Conservation (phyloP, 768 basidiomycete species). For the Mrakia blollopis region DNA sequence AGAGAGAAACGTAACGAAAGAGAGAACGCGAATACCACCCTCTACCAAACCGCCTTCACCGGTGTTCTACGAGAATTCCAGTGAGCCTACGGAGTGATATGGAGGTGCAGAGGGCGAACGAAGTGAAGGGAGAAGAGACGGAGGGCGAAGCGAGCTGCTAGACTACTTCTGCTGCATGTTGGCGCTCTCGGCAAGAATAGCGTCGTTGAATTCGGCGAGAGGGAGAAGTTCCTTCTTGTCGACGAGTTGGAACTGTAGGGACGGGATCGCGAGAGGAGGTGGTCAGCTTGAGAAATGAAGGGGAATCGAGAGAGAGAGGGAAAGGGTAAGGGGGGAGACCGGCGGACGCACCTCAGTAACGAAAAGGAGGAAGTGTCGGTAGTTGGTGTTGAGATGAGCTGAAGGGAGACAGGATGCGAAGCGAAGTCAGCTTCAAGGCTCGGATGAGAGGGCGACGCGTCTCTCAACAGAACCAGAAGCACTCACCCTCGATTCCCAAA, state of each 20-base stretch:
- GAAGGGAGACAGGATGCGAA: background rate
- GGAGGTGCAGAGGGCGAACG: too few species aligned
- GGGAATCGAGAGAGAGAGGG: background rate
- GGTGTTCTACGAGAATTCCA: too few species aligned
- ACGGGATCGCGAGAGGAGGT: too few species aligned
- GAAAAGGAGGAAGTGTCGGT: conserved; percentile 95
- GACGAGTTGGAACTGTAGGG: conserved; percentile 26
- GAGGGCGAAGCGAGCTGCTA: background rate
- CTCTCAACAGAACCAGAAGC: background rate
- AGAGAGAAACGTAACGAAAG: too few species aligned
- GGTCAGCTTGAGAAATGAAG: background rate
- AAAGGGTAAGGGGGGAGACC: background rate
- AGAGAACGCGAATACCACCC: too few species aligned
- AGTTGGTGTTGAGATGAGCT: conserved; percentile 98
- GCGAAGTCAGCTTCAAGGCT: background rate
- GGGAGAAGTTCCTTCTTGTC: conserved; percentile 33
- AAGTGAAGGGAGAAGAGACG: background rate
- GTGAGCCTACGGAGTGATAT: too few species aligned
- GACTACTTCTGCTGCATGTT: too few species aligned
- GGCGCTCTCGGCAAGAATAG: conserved; percentile 23
- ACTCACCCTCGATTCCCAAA: conserved; percentile 86
- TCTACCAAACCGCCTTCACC: too few species aligned
- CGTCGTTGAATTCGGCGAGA: conserved; percentile 34
- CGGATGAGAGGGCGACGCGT: background rate
- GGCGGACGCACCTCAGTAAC: conserved; percentile 71